Conservation (phyloP, 257 asterid genomes). For the Galeopsis tetrahit region DNA sequence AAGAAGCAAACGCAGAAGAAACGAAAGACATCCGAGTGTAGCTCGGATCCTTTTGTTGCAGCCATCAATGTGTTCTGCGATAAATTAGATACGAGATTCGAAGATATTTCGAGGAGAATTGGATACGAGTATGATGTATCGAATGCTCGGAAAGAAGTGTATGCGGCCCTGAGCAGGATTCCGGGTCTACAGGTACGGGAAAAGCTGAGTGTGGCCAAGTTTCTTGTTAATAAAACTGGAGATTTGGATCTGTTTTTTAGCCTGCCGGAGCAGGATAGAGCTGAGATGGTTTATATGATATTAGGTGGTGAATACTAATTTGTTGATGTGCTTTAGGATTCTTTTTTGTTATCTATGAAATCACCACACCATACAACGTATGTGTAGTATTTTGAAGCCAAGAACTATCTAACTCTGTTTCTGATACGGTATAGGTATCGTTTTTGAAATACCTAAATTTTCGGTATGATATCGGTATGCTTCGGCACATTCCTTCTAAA, state of each 20-base stretch:
- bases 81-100: constrained; percentile 29
- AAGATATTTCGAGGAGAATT: constrained; percentile 32
- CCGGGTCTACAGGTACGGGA: constrained; percentile 31
- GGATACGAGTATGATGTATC: constrained; percentile 37
- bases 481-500: too few relatives aligned
- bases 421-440: too few relatives aligned
- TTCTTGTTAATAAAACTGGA: constrained; percentile 37
- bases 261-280: constrained; percentile 38
- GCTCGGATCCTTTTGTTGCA: constrained; percentile 29
- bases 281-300: constrained; percentile 40
- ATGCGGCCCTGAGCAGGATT: constrained; percentile 29
- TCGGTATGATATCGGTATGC: too few relatives aligned
- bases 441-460: too few relatives aligned
- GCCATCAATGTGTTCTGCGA: constrained; percentile 34
- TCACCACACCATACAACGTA: background rate
- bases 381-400: background rate
- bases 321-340: background rate
- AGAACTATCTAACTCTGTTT: background rate
- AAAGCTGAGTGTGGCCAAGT: constrained; percentile 34
- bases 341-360: too few relatives aligned
- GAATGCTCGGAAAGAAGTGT: constrained; percentile 34
- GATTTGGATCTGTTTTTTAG: constrained; percentile 42
- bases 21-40: constrained; percentile 29
- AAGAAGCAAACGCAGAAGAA: constrained; percentile 36
- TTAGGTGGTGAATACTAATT: constrained; percentile 28